Percentiles rank a stretch among this genome's conserved stretches.
Conservation (phyloP, 2,329 filamentous ascomycete genomes). For the Ustilaginoidea virens region DNA sequence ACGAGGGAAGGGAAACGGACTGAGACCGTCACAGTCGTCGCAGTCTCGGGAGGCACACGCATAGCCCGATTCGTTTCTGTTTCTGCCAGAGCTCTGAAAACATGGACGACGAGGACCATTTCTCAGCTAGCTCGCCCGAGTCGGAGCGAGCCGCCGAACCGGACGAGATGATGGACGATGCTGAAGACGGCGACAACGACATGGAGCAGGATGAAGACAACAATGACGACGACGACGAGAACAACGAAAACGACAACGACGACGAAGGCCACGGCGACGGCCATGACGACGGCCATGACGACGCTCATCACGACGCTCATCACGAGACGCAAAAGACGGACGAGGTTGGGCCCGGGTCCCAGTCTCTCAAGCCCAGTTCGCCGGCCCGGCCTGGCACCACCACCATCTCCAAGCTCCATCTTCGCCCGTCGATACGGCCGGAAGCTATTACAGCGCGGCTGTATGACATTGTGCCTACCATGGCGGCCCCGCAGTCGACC, state of each 20-base stretch:
- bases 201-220: constrained; percentile 23
- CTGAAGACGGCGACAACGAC: constrained; percentile 23
- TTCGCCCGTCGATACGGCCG: constrained; percentile 49
- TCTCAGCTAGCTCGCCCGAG: constrained; percentile 16
- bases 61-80: too few relatives aligned
- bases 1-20: too few relatives aligned
- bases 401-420: constrained; percentile 6
- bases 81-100: too few relatives aligned
- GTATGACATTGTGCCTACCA: constrained; percentile 94
- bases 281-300: constrained; percentile 14
- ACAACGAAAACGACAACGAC: constrained; percentile 20
- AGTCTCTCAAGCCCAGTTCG: constrained; percentile 13
- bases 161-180: constrained; percentile 43
- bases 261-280: constrained; percentile 28
- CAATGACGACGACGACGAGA: constrained; percentile 19
- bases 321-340: constrained; percentile 12
- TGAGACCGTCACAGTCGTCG: too few relatives aligned
- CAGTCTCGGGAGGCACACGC: too few relatives aligned
- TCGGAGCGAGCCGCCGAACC: constrained; percentile 27
- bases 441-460: constrained; percentile 66
- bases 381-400: too few relatives aligned
- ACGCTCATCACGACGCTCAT: constrained; percentile 14
- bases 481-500: constrained; percentile 88
- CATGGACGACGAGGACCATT: constrained; percentile 20
- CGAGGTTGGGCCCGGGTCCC: constrained; percentile 5